A percentile compares a stretch with the other conserved stretches of the same genome.
phyloP scores from a whole-genome alignment of 129 eudicot genomes.

The Artemisia argyi region DNA sequence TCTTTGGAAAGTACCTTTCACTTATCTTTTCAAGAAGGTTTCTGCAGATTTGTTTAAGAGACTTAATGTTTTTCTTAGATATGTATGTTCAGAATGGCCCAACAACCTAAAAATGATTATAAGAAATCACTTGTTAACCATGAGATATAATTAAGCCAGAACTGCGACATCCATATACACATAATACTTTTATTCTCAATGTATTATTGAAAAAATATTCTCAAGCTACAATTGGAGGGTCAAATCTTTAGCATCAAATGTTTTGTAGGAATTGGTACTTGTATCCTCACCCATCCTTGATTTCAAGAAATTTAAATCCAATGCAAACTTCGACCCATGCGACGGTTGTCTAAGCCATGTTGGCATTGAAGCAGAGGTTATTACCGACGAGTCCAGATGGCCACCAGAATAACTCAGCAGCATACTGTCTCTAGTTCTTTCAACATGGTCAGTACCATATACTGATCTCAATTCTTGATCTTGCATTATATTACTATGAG shows the following conservation, averaged over 20 bases:
- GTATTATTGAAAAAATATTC: background rate
- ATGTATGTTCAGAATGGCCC: too few relatives aligned
- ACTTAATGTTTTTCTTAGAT: too few relatives aligned
- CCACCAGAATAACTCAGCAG: constrained; percentile 15
- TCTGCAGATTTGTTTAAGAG: too few relatives aligned
- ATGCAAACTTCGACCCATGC: constrained; percentile 22
- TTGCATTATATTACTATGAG: background rate
- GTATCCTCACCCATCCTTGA: constrained; percentile 37
- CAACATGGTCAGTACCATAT: background rate
- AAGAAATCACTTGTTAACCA: too few relatives aligned
- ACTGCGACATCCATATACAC: background rate
- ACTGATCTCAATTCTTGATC: background rate
- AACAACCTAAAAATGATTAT: too few relatives aligned
- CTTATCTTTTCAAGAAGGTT: too few relatives aligned
- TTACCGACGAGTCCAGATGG: constrained; percentile 10
- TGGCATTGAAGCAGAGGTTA: constrained; percentile 3
- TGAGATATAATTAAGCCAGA: too few relatives aligned
- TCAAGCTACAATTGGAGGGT: constrained; percentile 12
- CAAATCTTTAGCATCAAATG: constrained; percentile 22
- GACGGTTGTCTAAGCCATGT: constrained; percentile 8
- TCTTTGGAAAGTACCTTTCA: too few relatives aligned
- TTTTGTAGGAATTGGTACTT: constrained; percentile 1
- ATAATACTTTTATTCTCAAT: background rate
- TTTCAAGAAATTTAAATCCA: constrained; percentile 48
- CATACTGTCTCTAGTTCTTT: constrained; percentile 17